phyloP scores from a whole-genome alignment of 345 rosid species.

The Gossypium arboreum region DNA sequence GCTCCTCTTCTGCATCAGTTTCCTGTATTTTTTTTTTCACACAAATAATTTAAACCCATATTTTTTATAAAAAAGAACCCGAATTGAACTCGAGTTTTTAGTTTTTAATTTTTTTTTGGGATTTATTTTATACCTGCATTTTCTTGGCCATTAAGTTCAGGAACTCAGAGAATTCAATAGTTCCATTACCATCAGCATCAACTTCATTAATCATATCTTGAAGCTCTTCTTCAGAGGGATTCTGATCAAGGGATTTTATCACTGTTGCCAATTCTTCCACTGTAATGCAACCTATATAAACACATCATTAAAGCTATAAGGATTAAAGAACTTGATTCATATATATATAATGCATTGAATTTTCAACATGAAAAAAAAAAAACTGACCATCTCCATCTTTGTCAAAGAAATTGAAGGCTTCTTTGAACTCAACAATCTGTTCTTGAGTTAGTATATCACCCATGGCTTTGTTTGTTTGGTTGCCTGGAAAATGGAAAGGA shows the following conservation, averaged over 20 bases:
- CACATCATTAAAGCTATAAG: not conserved
- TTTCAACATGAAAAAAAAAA: not conserved
- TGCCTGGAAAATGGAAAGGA: conserved; percentile 2
- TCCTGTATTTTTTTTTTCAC: conserved; percentile 36
- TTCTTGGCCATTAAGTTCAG: conserved; percentile 66
- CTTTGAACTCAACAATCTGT: conserved; percentile 71
- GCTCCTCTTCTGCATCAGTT: conserved; percentile 73
- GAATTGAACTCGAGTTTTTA: not conserved
- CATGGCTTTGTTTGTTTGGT: conserved; percentile 20
- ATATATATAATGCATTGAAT: not conserved
- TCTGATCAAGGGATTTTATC: conserved; percentile 71
- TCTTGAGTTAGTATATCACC: conserved; percentile 43
- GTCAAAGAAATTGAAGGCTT: conserved; percentile 71
- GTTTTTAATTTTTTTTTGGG: too few species aligned
- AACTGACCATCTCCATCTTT: conserved; percentile 71
- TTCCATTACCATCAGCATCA: conserved; percentile 65
- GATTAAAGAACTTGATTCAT: not conserved
- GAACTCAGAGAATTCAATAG: conserved; percentile 71
- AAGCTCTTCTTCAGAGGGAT: conserved; percentile 68
- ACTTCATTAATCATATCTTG: conserved; percentile 75
- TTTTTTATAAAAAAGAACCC: not conserved
- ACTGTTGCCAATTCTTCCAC: conserved; percentile 71
- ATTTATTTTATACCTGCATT: conserved; percentile 41
- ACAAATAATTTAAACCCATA: not conserved
- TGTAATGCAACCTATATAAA: conserved; percentile 54